These are phyloP conservation scores for Fusarium piperis DNA, from an alignment of 2,329 filamentous ascomycete species.

Conservation along the genomic window DNA sequence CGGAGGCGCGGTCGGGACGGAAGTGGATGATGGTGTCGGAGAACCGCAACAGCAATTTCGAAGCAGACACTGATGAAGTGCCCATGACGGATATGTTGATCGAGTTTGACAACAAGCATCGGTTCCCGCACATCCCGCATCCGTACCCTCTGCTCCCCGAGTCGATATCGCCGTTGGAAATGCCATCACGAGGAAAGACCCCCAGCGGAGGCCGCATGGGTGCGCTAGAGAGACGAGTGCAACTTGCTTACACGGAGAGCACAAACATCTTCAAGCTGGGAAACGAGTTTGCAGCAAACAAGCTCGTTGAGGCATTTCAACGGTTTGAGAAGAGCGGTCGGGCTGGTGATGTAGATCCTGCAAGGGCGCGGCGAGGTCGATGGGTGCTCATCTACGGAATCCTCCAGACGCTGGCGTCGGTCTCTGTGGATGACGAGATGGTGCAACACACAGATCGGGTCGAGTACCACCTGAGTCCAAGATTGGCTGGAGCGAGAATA, in stretches of 20 bases:
- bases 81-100: slow-evolving; percentile 74
- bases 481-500: slow-evolving; percentile 52
- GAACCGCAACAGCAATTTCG: slow-evolving; percentile 56
- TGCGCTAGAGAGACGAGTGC: slow-evolving; percentile 59
- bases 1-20: slow-evolving; percentile 67
- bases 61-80: slow-evolving; percentile 62
- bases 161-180: slow-evolving; percentile 50
- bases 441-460: slow-evolving; percentile 63
- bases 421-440: slow-evolving; percentile 66
- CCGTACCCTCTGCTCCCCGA: slow-evolving; percentile 73
- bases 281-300: slow-evolving; percentile 59
- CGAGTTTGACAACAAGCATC: slow-evolving; percentile 69
- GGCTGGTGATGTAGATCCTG: slow-evolving; percentile 61
- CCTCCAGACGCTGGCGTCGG: slow-evolving; percentile 66
- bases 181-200: slow-evolving; percentile 32
- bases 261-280: slow-evolving; percentile 68
- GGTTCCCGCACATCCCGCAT: slow-evolving; percentile 73
- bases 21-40: slow-evolving; percentile 72
- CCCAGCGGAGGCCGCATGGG: slow-evolving; percentile 32
- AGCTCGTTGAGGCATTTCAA: slow-evolving; percentile 64
- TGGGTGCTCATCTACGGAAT: slow-evolving; percentile 71
- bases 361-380: slow-evolving; percentile 64
- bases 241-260: slow-evolving; percentile 67
- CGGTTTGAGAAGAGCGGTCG: slow-evolving; percentile 66
- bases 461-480: slow-evolving; percentile 65